Evolutionary conservation across 2,329 filamentous ascomycete species (phyloP).

Genomic region (Juglanconis juglandina): DNA sequence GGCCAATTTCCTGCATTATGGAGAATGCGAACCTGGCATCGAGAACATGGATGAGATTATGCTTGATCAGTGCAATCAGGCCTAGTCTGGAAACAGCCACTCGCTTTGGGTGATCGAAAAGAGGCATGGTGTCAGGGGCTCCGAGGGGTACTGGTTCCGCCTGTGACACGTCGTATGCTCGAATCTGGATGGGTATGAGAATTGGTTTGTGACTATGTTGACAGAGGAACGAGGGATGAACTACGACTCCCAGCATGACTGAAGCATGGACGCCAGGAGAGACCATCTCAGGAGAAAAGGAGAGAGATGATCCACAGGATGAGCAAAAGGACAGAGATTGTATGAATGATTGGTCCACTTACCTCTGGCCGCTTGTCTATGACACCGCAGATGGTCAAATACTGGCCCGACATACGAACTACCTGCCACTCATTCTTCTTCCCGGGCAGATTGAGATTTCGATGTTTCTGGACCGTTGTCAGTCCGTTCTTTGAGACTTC

Average conservation of each 20-base stretch:
- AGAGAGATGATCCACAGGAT: too few relatives aligned
- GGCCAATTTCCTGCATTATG: too few relatives aligned
- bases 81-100: slow-evolving; percentile 7
- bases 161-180: not conserved
- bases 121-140: not conserved
- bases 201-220: too few relatives aligned
- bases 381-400: too few relatives aligned
- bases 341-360: too few relatives aligned
- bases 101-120: slow-evolving; percentile 6
- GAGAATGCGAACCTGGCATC: not conserved
- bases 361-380: too few relatives aligned
- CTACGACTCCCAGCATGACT: too few relatives aligned
- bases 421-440: not conserved
- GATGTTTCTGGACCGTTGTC: not conserved
- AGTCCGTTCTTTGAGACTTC: not conserved
- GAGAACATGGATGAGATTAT: slow-evolving; percentile 4
- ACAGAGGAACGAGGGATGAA: too few relatives aligned
- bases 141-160: not conserved
- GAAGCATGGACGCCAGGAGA: too few relatives aligned
- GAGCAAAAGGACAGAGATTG: too few relatives aligned
- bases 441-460: not conserved
- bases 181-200: too few relatives aligned
- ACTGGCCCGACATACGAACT: not conserved
- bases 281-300: too few relatives aligned
- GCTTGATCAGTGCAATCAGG: not conserved